Evolutionary conservation across 2,329 filamentous ascomycete genomes (phyloP), one percentile per base, ranked within the genome.

Genomic region (Laburnicola sp.): DNA sequence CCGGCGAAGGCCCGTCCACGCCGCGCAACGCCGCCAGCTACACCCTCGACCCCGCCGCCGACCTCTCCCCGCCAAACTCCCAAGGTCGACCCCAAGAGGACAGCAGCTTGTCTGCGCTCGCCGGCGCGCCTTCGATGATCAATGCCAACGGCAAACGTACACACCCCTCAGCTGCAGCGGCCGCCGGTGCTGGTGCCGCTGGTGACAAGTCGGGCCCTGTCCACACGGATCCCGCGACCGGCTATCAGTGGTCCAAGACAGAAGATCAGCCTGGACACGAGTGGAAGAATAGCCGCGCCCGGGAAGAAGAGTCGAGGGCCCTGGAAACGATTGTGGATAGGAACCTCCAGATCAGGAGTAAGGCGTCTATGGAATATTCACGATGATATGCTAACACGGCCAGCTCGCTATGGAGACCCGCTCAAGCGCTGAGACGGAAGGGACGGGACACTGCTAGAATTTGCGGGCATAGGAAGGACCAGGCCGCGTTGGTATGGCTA

Each of bases 41-140:
- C 32, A 50, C 55, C 58, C 63, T 60, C 56, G 61, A 55, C 53
- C 64, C 63, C 46, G 58, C 66, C 58, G 71, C 74, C n/a, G 78
- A 82, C 53, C 75, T 82, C 47, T 82, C 80, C 7, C 81, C 81
- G 31, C 80, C 81, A 23, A 77, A 78, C 47, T 82, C 80, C 1
- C 80, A 83, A 60, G 66, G 63, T 37, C 68, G 61, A 43, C 58
- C 64, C 40, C 68, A 63, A 44, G 63, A 65, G 39, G 59, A 64
- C 21, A 50, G 45, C 48, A 50, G 57, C 44, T 42, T 56, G 25
- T 53, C 61, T 23, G 57, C 55, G 11, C 54, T 62, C 31, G 50
- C 56, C 9, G 46, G 50, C 16, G 59, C 46, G 34, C 60, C 59
- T 21, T 60, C 65, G 3, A 56, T 60, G 6, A 58, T 73, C 38